Percentiles rank a stretch among this genome's conserved stretches.
Evolutionary conservation across 2,329 filamentous ascomycete genomes (phyloP).

Genomic region (Colletotrichum sp.): DNA sequence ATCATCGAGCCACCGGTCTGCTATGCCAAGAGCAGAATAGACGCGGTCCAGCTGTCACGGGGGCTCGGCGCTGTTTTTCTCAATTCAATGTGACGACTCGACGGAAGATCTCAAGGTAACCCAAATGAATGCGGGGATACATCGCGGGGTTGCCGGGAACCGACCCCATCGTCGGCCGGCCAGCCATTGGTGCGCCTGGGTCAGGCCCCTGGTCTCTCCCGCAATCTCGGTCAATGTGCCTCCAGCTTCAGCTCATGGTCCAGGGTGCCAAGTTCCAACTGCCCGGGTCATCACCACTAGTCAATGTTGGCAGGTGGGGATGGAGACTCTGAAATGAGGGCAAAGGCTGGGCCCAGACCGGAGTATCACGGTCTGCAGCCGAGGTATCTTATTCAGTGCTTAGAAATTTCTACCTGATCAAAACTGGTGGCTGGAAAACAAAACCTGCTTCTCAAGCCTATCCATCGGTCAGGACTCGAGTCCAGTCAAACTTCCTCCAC

Average conservation of each 20-base stretch:
- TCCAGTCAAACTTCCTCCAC: constrained; percentile 96
- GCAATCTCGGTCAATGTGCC: constrained; percentile 11
- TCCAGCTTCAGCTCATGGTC: background rate
- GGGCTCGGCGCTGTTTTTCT: background rate
- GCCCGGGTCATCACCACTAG: background rate
- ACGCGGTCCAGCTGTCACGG: constrained; percentile 4
- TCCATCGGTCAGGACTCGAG: constrained; percentile 56
- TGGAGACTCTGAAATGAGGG: background rate
- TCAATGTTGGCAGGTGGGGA: background rate
- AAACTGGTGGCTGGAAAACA: background rate
- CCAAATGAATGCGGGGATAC: background rate
- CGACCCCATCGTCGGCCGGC: background rate
- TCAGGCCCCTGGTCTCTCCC: constrained; percentile 1
- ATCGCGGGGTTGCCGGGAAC: constrained; percentile 14
- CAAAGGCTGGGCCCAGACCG: background rate
- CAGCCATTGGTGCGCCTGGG: constrained; percentile 19
- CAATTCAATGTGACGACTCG: background rate
- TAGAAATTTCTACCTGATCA: background rate
- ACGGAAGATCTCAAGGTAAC: constrained; percentile 4
- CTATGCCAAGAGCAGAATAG: background rate
- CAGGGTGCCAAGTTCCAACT: background rate
- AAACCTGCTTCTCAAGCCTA: background rate
- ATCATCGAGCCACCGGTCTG: background rate
- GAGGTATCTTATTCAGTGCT: background rate
- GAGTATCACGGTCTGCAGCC: background rate